Base-by-base conservation (phyloP, 2,329 filamentous ascomycete genomes). In the Penicillium sp. region DNA sequence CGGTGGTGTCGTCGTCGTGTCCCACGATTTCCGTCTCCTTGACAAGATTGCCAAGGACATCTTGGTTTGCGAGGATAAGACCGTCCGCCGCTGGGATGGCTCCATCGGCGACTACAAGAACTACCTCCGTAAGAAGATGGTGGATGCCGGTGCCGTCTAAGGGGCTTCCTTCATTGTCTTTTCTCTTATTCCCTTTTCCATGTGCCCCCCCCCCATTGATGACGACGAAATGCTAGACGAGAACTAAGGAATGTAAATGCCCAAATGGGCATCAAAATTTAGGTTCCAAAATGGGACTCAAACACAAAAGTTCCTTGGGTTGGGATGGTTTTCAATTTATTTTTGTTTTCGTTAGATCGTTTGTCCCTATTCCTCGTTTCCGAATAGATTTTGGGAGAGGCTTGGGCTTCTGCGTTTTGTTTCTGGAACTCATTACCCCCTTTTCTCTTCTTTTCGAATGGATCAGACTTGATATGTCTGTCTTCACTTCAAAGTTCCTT, bases 11-110 rank as follows among this genome's bases (percentile, higher is more conserved):
- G 89, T 97, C 46, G 92, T 97, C 58, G 93, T 99, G 50, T 95
- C 88, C 65, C 93, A 99, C 87, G 93, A 99, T 74, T 99, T 99
- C 83, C 87, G 92, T 80, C 80, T 99, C 66, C 84, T 99, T 59
- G 93, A 99, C 83, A 96, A 95, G 81, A 97, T 99, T 72, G 93
- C 93, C 64, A 99, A 99, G 82, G 89, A 99, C 74, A 99, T 99
- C 74, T 84, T 99, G 77, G 93, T 99, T 49, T 99, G 95, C 75
- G 93, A 99, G 78, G 90, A 99, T 84, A 90, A 91, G 81, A 91
- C 90, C 12, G 90, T 97, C 63, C 84, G 81, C 64, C 76, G 83
- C 65, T 99, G 93, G 93, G 85, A 92, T 56, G 92, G 92, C 64
- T 77, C 75, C 58, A 99, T 99, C 67, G 86, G 86, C 62, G 85